These are phyloP conservation scores for Mycosphaerella sp. DNA, from an alignment of 2,329 filamentous ascomycete genomes.

Conservation along the genomic window DNA sequence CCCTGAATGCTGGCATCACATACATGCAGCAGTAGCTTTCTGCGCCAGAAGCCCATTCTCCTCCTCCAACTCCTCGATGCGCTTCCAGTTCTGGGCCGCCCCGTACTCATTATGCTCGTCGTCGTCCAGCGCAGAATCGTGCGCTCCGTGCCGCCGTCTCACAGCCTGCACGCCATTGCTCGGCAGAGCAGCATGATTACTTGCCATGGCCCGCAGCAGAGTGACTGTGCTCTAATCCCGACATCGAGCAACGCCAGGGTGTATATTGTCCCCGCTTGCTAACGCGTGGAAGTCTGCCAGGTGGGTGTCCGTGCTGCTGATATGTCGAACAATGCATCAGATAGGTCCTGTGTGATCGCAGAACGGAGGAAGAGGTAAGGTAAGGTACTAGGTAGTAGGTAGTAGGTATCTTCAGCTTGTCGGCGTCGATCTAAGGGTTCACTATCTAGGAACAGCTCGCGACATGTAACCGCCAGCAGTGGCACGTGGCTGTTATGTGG, in stretches of 20 bases:
- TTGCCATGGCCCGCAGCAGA: conserved; percentile 22
- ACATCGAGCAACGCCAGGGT: conserved; percentile 4
- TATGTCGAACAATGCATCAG: not conserved
- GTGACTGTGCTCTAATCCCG: conserved; percentile 6
- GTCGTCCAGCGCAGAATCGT: conserved; percentile 50
- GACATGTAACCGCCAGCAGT: too few species aligned
- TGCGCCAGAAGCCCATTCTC: conserved; percentile 65
- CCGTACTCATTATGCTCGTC: conserved; percentile 35
- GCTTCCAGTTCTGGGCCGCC: conserved; percentile 10
- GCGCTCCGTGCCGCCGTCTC: conserved; percentile 25
- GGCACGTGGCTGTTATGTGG: too few species aligned
- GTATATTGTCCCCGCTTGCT: not conserved
- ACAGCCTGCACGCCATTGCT: conserved; percentile 22
- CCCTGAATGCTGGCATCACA: conserved; percentile 20
- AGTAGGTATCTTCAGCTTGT: too few species aligned
- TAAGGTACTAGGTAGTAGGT: too few species aligned
- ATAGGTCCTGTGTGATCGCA: too few species aligned
- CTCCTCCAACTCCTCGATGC: conserved; percentile 58
- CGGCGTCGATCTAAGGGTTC: too few species aligned
- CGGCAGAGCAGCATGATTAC: conserved; percentile 12
- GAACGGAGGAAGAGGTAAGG: too few species aligned
- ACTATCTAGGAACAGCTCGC: too few species aligned
- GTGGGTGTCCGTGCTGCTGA: not conserved
- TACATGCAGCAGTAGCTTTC: conserved; percentile 59
- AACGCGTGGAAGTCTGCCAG: not conserved